Conservation (phyloP, 805 yeast genomes). For the Schizosaccharomyces cryophilus region DNA sequence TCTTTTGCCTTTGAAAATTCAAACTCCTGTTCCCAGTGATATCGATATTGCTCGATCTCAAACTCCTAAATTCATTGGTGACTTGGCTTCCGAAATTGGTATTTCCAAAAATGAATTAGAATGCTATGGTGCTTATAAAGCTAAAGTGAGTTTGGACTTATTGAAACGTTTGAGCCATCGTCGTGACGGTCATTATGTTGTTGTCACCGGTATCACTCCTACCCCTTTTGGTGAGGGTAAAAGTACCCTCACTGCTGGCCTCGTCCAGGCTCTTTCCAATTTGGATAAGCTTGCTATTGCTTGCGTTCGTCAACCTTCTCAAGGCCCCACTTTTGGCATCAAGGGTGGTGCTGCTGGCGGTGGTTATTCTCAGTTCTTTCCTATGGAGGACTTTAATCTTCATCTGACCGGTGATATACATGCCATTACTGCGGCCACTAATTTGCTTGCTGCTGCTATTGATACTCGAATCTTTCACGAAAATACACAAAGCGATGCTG, state of each 20-base stretch:
- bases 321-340: conserved; percentile 97
- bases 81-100: conserved; percentile 64
- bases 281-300: conserved; percentile 65
- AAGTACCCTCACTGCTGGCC: conserved; percentile 84
- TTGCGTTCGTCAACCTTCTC: conserved; percentile 87
- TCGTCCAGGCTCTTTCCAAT: conserved; percentile 90
- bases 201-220: conserved; percentile 94
- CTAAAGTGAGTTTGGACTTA: conserved; percentile 51
- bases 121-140: conserved; percentile 71
- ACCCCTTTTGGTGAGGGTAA: conserved; percentile 97
- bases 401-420: conserved; percentile 95
- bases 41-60: conserved; percentile 74
- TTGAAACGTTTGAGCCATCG: conserved; percentile 39
- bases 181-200: conserved; percentile 60
- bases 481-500: conserved; percentile 54
- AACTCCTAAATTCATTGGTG: conserved; percentile 55
- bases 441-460: conserved; percentile 82
- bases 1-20: conserved; percentile 31
- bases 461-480: conserved; percentile 96
- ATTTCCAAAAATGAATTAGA: conserved; percentile 56
- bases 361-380: conserved; percentile 91
- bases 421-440: conserved; percentile 83
- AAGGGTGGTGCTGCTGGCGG: conserved; percentile 99
- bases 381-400: conserved; percentile 97
- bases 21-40: conserved; percentile 69